Conservation (phyloP, 1,284 basidiomycete genomes). For the Ustilago sp. region DNA sequence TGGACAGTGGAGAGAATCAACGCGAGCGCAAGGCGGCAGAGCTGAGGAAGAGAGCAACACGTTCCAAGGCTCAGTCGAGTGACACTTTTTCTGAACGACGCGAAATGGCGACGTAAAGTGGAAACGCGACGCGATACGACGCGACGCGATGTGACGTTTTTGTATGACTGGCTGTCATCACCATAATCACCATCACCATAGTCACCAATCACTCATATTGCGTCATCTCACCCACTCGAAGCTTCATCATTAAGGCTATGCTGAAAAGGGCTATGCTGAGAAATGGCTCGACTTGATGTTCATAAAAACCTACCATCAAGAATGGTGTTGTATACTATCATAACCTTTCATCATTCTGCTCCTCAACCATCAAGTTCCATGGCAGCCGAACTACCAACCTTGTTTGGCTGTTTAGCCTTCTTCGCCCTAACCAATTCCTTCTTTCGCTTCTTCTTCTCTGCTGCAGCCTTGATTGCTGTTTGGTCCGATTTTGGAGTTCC, state of each 20-base stretch:
- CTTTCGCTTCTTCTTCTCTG: slow-evolving; percentile 50
- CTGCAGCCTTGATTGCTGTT: slow-evolving; percentile 34
- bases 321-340: background rate
- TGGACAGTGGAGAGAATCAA: background rate
- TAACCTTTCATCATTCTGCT: background rate
- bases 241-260: background rate
- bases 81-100: background rate
- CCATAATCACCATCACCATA: too few relatives aligned
- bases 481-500: slow-evolving; percentile 48
- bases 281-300: background rate
- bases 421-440: slow-evolving; percentile 36
- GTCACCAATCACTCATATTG: background rate
- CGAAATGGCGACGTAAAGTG: slow-evolving; percentile 19
- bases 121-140: slow-evolving; percentile 41
- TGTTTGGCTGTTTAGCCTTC: slow-evolving; percentile 17
- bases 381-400: background rate
- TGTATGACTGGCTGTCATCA: background rate
- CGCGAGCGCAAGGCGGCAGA: too few relatives aligned
- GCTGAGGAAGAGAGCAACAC: slow-evolving; percentile 20
- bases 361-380: slow-evolving; percentile 45
- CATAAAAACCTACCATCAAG: background rate
- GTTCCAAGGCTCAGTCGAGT: slow-evolving; percentile 6
- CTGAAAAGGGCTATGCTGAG: background rate
- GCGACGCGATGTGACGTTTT: slow-evolving; percentile 2
- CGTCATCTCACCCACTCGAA: background rate